Percentiles rank a stretch among this genome's conserved stretches.
These are phyloP conservation scores for Lactarius hengduanensis DNA, from an alignment of 768 basidiomycete species.

Conservation along the genomic window DNA sequence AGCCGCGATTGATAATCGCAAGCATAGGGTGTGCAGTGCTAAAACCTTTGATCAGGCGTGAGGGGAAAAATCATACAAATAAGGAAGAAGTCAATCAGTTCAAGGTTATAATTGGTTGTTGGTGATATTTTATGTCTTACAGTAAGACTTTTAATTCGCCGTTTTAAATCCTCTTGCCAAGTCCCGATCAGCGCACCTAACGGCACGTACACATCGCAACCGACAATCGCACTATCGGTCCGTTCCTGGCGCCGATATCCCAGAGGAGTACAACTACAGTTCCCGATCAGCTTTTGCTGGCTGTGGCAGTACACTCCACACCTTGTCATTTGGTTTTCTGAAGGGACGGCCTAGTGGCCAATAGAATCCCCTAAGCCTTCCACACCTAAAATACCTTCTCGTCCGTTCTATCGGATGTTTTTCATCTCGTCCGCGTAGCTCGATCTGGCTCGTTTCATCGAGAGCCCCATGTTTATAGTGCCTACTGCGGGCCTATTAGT, in stretches of 20 bases:
- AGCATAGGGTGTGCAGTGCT: not conserved
- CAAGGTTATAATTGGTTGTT: not conserved
- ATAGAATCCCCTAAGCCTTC: not conserved
- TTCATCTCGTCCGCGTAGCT: constrained; percentile 1
- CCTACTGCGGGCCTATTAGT: not conserved
- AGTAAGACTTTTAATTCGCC: not conserved
- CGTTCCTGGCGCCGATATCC: constrained; percentile 7
- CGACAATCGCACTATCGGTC: constrained; percentile 7
- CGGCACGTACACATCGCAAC: not conserved
- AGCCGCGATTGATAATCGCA: not conserved
- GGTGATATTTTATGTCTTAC: not conserved
- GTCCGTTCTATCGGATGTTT: constrained; percentile 2
- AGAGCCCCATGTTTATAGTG: not conserved
- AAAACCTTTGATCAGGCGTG: not conserved
- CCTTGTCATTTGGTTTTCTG: not conserved
- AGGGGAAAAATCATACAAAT: not conserved
- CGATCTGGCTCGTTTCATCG: not conserved
- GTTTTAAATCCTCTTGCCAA: not conserved
- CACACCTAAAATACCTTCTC: not conserved
- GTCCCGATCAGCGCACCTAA: constrained; percentile 20
- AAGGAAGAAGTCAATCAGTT: not conserved
- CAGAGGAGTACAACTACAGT: not conserved
- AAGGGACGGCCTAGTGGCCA: not conserved
- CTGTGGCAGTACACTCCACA: not conserved
- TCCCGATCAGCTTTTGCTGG: not conserved